phyloP scores from a whole-genome alignment of 78 protist genomes.

The Polysphondylium violaceum region DNA sequence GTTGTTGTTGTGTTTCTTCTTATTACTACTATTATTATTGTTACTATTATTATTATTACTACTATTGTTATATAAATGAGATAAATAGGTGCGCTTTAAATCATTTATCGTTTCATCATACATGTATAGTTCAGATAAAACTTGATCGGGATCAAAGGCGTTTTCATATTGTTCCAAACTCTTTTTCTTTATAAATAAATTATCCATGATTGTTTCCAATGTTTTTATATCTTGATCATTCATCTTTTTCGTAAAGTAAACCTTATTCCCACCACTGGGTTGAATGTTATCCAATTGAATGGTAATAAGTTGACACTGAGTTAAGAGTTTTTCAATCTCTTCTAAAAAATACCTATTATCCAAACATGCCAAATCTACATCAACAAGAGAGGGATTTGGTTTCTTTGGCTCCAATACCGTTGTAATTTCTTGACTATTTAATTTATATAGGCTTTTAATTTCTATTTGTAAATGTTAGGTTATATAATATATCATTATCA shows the following conservation, averaged over 20 bases:
- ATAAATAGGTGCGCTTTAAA: constrained; percentile 21
- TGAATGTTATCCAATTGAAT: constrained; percentile 24
- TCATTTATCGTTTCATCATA: constrained; percentile 17
- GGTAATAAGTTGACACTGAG: constrained; percentile 4
- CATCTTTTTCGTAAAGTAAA: neutral
- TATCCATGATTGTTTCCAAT: constrained; percentile 14
- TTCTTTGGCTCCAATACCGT: constrained; percentile 36
- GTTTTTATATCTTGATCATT: neutral
- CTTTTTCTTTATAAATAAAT: constrained; percentile 3
- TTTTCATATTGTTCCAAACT: constrained; percentile 27
- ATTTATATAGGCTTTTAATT: neutral
- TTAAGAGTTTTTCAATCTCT: constrained; percentile 38
- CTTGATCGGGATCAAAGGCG: constrained; percentile 36
- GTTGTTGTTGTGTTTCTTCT: neutral
- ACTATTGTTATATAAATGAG: constrained; percentile 11
- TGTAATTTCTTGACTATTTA: neutral
- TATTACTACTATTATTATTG: neutral
- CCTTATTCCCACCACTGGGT: neutral
- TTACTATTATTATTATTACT: neutral
- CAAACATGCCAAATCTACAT: constrained; percentile 52
- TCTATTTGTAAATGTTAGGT: neutral
- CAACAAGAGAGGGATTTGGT: constrained; percentile 37
- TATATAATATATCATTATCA: neutral
- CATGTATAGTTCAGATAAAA: constrained; percentile 41
- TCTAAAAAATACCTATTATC: constrained; percentile 62